Base-by-base conservation (phyloP, 768 basidiomycete species). In the Phanerochaete sordida region DNA sequence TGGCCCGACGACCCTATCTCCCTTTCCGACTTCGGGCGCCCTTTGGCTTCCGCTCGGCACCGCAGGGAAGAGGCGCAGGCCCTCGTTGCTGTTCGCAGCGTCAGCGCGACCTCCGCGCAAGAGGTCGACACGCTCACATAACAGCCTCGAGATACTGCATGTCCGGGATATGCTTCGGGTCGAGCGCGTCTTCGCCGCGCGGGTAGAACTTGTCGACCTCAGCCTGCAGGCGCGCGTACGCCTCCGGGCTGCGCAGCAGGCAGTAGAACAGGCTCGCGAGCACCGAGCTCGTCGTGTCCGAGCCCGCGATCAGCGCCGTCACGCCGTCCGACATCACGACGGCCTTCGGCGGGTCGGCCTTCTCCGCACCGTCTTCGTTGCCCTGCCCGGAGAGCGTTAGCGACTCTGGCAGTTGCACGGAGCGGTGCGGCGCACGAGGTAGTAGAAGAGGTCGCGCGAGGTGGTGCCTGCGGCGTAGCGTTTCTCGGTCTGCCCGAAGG, bases 251-350 rank as follows among this genome's bases (percentile, higher is more conserved):
- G 11, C 55, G 61, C 21, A 75, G 56, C 1, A 79, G 61, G 12
- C 65, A 73, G 65, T 69, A 76, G 60, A 77, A 76, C 26, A 76
- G 61, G 49, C 65, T 70, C 44, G 71, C 70, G 19, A 80, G 70
- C 0, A 70, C 71, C 31, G 70, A 74, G 12, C 76, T 72, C 1
- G 79, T 75, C 2, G 79, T 81, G 59, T 81, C 80, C 13, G 79
- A 76, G 27, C 80, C 80, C 1, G 79, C 80, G 1, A 78, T 71
- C 45, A 80, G 73, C n/a, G 74, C 75, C 9, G 79, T 70, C 24
- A 70, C 71, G 24, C 75, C 79, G 33, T 80, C 79, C 19, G 73
- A 71, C 23, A 73, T 68, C 30, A 79, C 72, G 49, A 76, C 73
- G 9, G 66, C 63, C 23, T 76, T 60, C 6, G 76, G 71, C 6